Evolutionary conservation across 306 rosid species (phyloP).

Genomic region (Vicia villosa): DNA sequence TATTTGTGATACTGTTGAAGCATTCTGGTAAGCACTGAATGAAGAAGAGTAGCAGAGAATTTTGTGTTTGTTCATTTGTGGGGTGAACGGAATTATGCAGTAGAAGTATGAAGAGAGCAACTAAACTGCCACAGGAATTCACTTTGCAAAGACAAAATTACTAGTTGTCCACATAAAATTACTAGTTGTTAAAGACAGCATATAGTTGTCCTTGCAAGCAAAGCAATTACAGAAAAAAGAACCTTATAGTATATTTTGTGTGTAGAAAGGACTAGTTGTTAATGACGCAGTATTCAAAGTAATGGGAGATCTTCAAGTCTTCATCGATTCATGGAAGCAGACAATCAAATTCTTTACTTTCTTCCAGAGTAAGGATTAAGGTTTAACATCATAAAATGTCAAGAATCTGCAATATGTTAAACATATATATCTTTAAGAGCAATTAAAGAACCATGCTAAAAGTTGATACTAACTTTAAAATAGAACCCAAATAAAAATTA

Average conservation of each 20-base stretch:
- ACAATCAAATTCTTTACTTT: constrained; percentile 36
- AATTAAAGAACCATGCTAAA: constrained; percentile 19
- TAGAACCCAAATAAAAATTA: no score
- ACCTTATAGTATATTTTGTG: background rate
- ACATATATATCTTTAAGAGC: constrained; percentile 31
- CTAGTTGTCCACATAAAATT: background rate
- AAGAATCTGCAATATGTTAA: constrained; percentile 68
- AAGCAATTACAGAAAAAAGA: background rate
- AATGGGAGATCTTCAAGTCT: constrained; percentile 24
- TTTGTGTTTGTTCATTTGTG: background rate
- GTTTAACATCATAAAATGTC: constrained; percentile 61
- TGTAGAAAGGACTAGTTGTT: constrained; percentile 14
- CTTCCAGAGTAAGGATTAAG: constrained; percentile 28
- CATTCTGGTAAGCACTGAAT: background rate
- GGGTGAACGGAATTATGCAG: background rate
- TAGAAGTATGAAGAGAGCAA: background rate
- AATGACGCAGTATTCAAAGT: constrained; percentile 31
- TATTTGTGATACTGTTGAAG: background rate
- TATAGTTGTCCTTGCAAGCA: background rate
- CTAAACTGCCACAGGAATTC: background rate
- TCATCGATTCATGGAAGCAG: constrained; percentile 27
- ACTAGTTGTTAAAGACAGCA: background rate
- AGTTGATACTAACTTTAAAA: background rate
- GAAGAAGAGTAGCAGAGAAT: background rate
- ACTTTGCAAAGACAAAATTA: background rate